Evolutionary conservation across 2,329 filamentous ascomycete species (phyloP), one percentile per base, ranked within the genome.

Genomic region (Sporothrix variecibatus): DNA sequence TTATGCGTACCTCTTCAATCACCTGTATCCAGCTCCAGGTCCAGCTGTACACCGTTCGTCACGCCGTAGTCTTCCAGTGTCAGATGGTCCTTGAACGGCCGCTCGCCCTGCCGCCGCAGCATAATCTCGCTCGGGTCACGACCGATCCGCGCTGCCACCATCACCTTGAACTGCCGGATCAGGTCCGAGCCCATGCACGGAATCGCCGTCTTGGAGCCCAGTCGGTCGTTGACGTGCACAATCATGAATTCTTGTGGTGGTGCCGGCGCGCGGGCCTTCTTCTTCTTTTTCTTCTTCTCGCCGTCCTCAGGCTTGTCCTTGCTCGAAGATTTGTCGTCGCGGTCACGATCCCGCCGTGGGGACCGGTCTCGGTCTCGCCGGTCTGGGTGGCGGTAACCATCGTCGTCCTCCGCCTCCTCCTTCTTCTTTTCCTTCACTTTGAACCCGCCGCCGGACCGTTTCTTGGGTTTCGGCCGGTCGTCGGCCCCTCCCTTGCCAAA

Each of bases 181-280:
- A 91, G 91, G 83, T 98, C 95, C 2, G 90, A 92, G 0, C 93
- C 91, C 74, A 97, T 86, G 81, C 95, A 98, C 0, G 95, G 95
- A 76, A 98, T 96, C 71, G 93, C 92, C 20, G 95, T 94, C 80
- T 97, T 97, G n/a, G 95, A 98, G 15, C 95, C 95, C 49, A 98
- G 85, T n/a, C 95, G 89, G 82, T 98, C 95, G 81, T 98, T 98
- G 80, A 98, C 91, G 79, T 95, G 90, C 23, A 98, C 95, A 78
- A 98, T 98, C 92, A 98, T 97, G 28, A 77, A 76, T 43, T 77
- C 75, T 2, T 73, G 75, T 9, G 67, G 64, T 23, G 73, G 46
- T 7, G 71, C 31, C 3, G 70, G 20, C 38, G 68, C 23, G 26
- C 5, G 8, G 8, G 53, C 43, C 56, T 64, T 65, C 31, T 74